Conservation (phyloP, 2,329 filamentous ascomycete species). For the Pyrenochaeta sp. region DNA sequence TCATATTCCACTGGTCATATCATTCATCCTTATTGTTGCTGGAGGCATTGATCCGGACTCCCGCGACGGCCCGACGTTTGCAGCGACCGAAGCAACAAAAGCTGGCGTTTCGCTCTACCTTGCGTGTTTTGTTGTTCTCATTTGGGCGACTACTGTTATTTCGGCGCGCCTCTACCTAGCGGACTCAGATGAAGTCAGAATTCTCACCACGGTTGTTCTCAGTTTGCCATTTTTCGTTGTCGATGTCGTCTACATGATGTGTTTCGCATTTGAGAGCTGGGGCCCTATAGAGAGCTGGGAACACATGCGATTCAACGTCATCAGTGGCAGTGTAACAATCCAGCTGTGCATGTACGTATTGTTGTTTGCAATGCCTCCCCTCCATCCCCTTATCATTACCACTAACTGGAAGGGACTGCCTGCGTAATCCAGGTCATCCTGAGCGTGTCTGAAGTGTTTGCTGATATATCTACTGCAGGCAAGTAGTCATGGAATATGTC, state of each 20-base stretch:
- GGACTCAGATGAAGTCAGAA: constrained; percentile 42
- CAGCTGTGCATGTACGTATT: constrained; percentile 48
- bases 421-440: background rate
- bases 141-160: constrained; percentile 49
- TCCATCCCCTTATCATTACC: background rate
- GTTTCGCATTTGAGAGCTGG: constrained; percentile 45
- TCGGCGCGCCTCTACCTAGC: constrained; percentile 46
- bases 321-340: constrained; percentile 43
- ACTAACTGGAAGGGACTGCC: background rate
- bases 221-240: constrained; percentile 48
- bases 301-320: constrained; percentile 44
- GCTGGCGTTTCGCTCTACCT: constrained; percentile 46
- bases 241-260: constrained; percentile 50
- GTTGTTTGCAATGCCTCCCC: background rate
- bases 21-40: constrained; percentile 47
- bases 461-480: constrained; percentile 21
- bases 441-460: background rate
- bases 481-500: constrained; percentile 48
- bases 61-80: constrained; percentile 40
- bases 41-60: constrained; percentile 48
- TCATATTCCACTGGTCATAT: constrained; percentile 44
- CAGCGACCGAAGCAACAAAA: constrained; percentile 46
- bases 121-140: constrained; percentile 42
- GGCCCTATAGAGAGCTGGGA: constrained; percentile 15
- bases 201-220: constrained; percentile 46